phyloP scores from a whole-genome alignment of 768 basidiomycete species.

The Phaffia australis region DNA sequence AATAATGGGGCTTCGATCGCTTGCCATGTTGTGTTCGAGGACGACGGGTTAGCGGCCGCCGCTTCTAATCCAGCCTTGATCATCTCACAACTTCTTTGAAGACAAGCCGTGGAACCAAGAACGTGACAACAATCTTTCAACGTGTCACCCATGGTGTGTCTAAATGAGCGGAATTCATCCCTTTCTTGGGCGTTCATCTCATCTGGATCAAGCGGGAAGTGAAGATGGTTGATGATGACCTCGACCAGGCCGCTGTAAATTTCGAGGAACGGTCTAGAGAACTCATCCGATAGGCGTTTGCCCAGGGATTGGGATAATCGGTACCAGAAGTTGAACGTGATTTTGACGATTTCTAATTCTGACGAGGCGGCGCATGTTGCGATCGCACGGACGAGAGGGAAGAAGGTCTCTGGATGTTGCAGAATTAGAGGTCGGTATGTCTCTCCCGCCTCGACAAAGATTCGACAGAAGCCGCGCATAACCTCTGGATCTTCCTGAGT shows the following conservation, averaged over 20 bases:
- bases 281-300: slow-evolving; percentile 56
- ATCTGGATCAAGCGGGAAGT: slow-evolving; percentile 67
- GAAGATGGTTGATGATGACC: slow-evolving; percentile 78
- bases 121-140: slow-evolving; percentile 97
- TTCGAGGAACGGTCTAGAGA: slow-evolving; percentile 52
- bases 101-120: slow-evolving; percentile 72
- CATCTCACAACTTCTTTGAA: slow-evolving; percentile 67
- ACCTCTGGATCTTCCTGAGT: slow-evolving; percentile 70
- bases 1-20: slow-evolving; percentile 95
- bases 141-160: slow-evolving; percentile 98
- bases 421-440: slow-evolving; percentile 80
- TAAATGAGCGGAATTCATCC: slow-evolving; percentile 86
- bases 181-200: slow-evolving; percentile 67
- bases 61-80: slow-evolving; percentile 59
- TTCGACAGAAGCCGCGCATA: slow-evolving; percentile 75
- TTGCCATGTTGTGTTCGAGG: slow-evolving; percentile 60
- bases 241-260: slow-evolving; percentile 74
- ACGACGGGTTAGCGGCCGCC: slow-evolving; percentile 40
- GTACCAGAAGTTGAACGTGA: slow-evolving; percentile 99
- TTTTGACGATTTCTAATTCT: slow-evolving; percentile 90
- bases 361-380: slow-evolving; percentile 77
- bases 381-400: slow-evolving; percentile 90
- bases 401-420: slow-evolving; percentile 82
- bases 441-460: slow-evolving; percentile 96
- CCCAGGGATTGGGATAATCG: slow-evolving; percentile 80